Percentiles rank a stretch among this genome's conserved stretches.
These are phyloP conservation scores for Cucumis sativus DNA, from an alignment of 306 rosid species.

Conservation along the genomic window DNA sequence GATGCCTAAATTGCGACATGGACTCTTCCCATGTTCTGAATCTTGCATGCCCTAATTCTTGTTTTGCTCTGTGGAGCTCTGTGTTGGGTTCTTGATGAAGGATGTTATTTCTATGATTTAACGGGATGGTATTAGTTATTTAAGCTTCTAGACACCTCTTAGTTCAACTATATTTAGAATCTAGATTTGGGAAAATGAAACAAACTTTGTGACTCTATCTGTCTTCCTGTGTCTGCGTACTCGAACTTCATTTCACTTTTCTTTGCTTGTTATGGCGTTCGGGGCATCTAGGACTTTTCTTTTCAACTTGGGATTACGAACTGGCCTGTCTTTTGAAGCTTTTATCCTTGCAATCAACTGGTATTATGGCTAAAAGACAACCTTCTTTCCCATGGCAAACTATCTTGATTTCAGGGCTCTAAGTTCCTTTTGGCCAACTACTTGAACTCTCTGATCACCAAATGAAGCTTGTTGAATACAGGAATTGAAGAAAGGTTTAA, in stretches of 20 bases:
- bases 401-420: neutral
- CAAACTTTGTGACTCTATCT: neutral
- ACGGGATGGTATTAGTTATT: neutral
- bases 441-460: neutral
- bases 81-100: neutral
- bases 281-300: neutral
- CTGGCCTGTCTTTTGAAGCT: neutral
- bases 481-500: neutral
- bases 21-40: neutral
- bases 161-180: neutral
- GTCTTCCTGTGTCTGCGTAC: neutral
- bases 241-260: neutral
- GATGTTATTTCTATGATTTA: neutral
- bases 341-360: neutral
- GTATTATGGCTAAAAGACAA: neutral
- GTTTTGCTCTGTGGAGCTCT: neutral
- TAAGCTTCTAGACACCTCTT: neutral
- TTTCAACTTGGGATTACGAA: neutral
- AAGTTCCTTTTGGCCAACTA: neutral
- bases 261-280: neutral
- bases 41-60: constrained; percentile 2
- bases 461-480: neutral
- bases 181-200: neutral
- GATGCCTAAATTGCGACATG: neutral
- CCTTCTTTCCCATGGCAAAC: neutral